These are phyloP conservation scores for Trametes versicolor DNA, from an alignment of 1,284 basidiomycete species.

Conservation along the genomic window DNA sequence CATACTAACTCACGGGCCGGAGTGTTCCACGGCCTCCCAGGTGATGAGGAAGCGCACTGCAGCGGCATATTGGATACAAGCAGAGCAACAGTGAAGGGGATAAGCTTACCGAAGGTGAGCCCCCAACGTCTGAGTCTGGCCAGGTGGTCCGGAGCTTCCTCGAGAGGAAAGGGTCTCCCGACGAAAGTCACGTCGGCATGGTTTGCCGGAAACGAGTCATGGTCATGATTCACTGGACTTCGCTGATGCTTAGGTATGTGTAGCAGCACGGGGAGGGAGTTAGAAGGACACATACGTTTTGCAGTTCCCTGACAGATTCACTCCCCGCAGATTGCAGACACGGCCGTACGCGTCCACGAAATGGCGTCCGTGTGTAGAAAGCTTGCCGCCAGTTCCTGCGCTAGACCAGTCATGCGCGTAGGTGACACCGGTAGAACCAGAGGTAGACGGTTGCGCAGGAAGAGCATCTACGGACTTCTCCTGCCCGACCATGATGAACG, in stretches of 20 bases:
- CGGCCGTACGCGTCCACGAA: conserved; percentile 83
- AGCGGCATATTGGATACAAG: conserved; percentile 2
- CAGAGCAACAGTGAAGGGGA: too few relatives aligned
- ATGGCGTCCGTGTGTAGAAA: conserved; percentile 72
- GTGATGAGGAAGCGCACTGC: conserved; percentile 90
- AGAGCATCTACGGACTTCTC: conserved; percentile 23
- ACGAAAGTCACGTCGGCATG: conserved; percentile 79
- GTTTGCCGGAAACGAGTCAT: conserved; percentile 70
- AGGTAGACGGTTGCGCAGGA: conserved; percentile 10
- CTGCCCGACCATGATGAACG: conserved; percentile 46
- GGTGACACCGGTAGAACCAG: conserved; percentile 6
- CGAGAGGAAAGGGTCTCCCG: conserved; percentile 84
- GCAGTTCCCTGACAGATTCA: conserved; percentile 83
- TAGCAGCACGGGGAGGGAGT: not conserved
- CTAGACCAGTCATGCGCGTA: conserved; percentile 82
- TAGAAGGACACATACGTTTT: conserved; percentile 73
- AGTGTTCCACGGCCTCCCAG: conserved; percentile 97
- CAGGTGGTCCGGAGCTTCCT: conserved; percentile 87
- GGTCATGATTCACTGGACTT: conserved; percentile 72
- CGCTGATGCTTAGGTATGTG: conserved; percentile 9
- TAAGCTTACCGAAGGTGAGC: conserved; percentile 73
- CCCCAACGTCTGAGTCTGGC: conserved; percentile 86
- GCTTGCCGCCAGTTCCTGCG: conserved; percentile 62
- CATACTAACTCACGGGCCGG: conserved; percentile 74
- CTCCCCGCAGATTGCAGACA: conserved; percentile 81